Conservation (phyloP, 2,329 filamentous ascomycete species). For the Dactylellina cionopaga region DNA sequence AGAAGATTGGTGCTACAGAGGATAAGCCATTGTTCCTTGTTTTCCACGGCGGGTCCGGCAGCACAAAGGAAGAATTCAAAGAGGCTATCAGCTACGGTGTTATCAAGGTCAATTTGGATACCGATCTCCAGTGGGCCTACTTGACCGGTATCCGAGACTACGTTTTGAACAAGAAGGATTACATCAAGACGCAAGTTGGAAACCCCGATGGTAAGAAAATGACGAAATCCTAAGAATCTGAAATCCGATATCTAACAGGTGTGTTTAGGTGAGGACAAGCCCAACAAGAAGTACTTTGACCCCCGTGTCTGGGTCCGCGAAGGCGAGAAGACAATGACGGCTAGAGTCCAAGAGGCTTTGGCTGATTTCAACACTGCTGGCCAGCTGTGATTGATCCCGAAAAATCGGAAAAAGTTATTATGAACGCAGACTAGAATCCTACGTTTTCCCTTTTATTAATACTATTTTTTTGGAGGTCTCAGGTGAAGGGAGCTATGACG, state of each 20-base stretch:
- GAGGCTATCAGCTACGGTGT: conserved; percentile 92
- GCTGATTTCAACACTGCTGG: conserved; percentile 89
- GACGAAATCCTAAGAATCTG: no score
- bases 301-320: conserved; percentile 94
- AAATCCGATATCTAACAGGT: not conserved
- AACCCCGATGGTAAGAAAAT: conserved; percentile 84
- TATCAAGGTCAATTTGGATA: conserved; percentile 99
- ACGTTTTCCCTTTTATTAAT: not conserved
- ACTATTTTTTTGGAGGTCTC: not conserved
- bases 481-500: not conserved
- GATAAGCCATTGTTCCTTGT: conserved; percentile 98
- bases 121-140: conserved; percentile 75
- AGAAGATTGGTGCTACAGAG: conserved; percentile 75
- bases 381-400: no score
- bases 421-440: not conserved
- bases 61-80: conserved; percentile 86
- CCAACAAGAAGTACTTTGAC: conserved; percentile 97
- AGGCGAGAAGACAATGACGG: conserved; percentile 96
- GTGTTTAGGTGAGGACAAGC: conserved; percentile 79
- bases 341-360: conserved; percentile 81
- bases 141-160: conserved; percentile 92
- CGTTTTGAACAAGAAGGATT: conserved; percentile 93
- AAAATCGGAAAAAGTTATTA: conserved; percentile 60
- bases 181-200: conserved; percentile 84
- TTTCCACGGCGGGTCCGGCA: conserved; percentile 98